phyloP scores from a whole-genome alignment of 2,329 filamentous ascomycete species.

The Arthrobotrys pseudoclavata region DNA sequence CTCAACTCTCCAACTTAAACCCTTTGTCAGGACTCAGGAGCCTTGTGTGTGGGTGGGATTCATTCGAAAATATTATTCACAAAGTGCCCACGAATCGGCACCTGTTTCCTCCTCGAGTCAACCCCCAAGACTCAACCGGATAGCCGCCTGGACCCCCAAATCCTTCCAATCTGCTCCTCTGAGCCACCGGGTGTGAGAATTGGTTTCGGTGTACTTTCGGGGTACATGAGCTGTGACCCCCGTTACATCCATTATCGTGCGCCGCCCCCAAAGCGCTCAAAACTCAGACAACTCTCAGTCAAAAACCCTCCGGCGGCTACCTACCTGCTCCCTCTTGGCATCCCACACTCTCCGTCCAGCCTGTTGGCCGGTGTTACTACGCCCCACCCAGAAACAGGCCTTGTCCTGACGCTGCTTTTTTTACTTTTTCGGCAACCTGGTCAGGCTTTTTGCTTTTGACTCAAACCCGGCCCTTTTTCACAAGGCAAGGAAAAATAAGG shows the following conservation, averaged over 20 bases:
- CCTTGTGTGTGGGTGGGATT: conserved; percentile 40
- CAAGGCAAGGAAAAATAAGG: conserved; percentile 51
- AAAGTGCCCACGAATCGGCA: conserved; percentile 52
- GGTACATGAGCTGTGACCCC: conserved; percentile 55
- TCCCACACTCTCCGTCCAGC: conserved; percentile 35
- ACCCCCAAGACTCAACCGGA: conserved; percentile 45
- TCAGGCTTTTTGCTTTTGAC: conserved; percentile 52
- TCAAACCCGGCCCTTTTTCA: conserved; percentile 58
- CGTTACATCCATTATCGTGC: conserved; percentile 56
- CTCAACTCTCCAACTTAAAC: conserved; percentile 15
- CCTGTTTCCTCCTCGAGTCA: conserved; percentile 55
- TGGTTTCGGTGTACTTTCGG: conserved; percentile 54
- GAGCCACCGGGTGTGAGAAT: conserved; percentile 35
- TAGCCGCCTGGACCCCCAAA: conserved; percentile 43
- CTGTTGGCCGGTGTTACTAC: conserved; percentile 56
- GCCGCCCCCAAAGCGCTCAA: conserved; percentile 46
- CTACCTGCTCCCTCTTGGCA: conserved; percentile 53
- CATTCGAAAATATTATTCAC: conserved; percentile 9
- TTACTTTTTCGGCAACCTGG: conserved; percentile 35
- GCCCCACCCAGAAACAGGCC: conserved; percentile 52
- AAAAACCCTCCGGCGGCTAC: conserved; percentile 59
- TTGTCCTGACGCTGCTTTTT: conserved; percentile 55
- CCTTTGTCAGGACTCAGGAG: conserved; percentile 20
- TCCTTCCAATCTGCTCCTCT: conserved; percentile 38
- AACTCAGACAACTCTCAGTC: conserved; percentile 46